A percentile compares a stretch with the other conserved stretches of the same genome.
Evolutionary conservation across 495 filamentous ascomycete genomes (phyloP).

Genomic region (Umbilicaria muhlenbergii): DNA sequence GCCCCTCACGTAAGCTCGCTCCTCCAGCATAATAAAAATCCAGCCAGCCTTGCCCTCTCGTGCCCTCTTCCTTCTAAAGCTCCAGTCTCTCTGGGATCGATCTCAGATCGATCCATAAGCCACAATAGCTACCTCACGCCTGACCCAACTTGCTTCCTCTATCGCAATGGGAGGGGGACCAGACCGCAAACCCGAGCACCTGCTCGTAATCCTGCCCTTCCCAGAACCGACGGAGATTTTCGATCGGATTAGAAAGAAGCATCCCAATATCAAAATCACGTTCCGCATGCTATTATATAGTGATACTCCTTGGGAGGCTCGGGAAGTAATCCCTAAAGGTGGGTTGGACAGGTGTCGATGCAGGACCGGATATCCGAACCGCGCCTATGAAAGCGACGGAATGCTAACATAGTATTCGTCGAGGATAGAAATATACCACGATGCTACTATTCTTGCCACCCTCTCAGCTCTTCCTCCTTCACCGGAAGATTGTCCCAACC

Average conservation of each 20-base stretch:
- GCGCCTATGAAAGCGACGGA: neutral
- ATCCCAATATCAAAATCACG: conserved; percentile 34
- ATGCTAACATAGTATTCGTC: no score
- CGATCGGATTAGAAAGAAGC: conserved; percentile 27
- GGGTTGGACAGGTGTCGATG: neutral
- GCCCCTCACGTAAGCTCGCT: no score
- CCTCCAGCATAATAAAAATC: no score
- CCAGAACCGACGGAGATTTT: conserved; percentile 23
- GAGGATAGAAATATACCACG: conserved; percentile 31
- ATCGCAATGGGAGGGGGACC: conserved; percentile 20
- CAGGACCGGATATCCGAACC: neutral
- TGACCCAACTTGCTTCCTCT: conserved; percentile 1
- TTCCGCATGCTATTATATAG: conserved; percentile 9
- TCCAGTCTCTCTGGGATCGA: no score
- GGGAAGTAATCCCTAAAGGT: conserved; percentile 8
- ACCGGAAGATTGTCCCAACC: conserved; percentile 14
- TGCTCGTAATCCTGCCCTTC: conserved; percentile 32
- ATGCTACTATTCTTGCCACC: conserved; percentile 50
- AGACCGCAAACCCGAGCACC: conserved; percentile 14
- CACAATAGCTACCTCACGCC: neutral
- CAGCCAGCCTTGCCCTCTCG: no score
- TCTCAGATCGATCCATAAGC: no score
- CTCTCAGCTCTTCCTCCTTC: conserved; percentile 32
- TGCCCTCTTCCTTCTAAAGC: no score
- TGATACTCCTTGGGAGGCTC: conserved; percentile 5